Conservation (phyloP, 176 grass and related monocot species). For the Lolium rigidum region DNA sequence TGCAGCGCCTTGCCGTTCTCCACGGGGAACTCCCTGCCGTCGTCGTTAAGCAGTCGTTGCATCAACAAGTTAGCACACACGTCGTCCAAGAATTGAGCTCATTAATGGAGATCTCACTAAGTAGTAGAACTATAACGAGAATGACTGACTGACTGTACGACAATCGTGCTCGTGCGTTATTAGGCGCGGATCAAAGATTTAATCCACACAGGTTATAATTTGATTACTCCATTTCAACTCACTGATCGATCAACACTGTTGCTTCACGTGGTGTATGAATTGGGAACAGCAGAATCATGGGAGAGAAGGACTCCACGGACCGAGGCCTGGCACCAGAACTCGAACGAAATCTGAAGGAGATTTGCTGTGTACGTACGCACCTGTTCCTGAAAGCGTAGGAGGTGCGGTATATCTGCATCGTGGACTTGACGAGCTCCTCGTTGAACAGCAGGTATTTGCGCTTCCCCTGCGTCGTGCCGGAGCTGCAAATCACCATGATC, state of each 20-base stretch:
- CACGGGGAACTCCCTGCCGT: constrained; percentile 75
- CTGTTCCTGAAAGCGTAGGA: constrained; percentile 91
- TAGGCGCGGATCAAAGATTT: background rate
- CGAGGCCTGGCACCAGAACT: background rate
- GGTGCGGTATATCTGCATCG: constrained; percentile 81
- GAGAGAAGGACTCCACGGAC: background rate
- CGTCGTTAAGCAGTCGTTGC: background rate
- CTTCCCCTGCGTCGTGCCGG: constrained; percentile 92
- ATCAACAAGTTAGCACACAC: background rate
- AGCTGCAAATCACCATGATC: constrained; percentile 48
- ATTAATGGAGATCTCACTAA: background rate
- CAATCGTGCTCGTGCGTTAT: background rate
- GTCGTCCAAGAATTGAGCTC: constrained; percentile 7
- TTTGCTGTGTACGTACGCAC: constrained; percentile 1
- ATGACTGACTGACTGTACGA: background rate
- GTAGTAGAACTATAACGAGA: background rate
- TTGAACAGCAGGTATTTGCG: constrained; percentile 86
- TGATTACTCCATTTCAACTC: constrained; percentile 11
- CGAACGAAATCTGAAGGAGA: background rate
- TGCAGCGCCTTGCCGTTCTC: constrained; percentile 80
- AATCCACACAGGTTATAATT: background rate
- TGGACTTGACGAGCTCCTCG: constrained; percentile 77
- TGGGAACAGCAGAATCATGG: background rate
- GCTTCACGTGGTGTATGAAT: background rate
- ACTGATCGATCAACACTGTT: background rate